These are phyloP conservation scores for Psilocybe cyanescens DNA, from an alignment of 768 basidiomycete species.

Conservation along the genomic window DNA sequence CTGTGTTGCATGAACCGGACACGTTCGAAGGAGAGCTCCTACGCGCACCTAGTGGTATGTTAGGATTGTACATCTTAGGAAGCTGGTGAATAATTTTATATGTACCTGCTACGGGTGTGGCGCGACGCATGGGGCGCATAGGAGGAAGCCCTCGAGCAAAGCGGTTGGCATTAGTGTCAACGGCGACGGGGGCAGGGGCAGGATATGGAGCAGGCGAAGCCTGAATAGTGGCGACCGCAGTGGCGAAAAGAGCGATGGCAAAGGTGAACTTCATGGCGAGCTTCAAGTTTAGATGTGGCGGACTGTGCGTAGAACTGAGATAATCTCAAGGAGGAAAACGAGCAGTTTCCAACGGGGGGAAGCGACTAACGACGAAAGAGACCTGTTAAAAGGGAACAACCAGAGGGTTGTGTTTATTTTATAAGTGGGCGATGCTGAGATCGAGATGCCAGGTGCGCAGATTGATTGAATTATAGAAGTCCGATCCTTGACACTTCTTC, in stretches of 20 bases:
- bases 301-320: neutral
- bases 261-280: constrained; percentile 15
- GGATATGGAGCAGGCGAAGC: constrained; percentile 42
- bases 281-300: neutral
- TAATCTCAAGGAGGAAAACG: neutral
- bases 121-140: constrained; percentile 45
- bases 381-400: constrained; percentile 6
- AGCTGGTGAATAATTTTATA: constrained; percentile 10
- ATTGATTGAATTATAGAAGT: constrained; percentile 11
- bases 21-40: constrained; percentile 36
- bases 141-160: constrained; percentile 58
- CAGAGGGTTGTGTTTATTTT: constrained; percentile 6
- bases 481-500: constrained; percentile 2
- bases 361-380: constrained; percentile 18
- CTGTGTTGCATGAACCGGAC: constrained; percentile 42
- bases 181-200: constrained; percentile 34
- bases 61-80: neutral
- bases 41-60: constrained; percentile 37
- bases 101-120: constrained; percentile 34
- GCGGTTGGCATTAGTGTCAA: constrained; percentile 56
- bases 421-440: constrained; percentile 3
- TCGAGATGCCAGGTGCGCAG: neutral
- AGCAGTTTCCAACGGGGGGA: constrained; percentile 9
- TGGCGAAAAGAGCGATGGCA: constrained; percentile 7
- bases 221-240: constrained; percentile 36